Evolutionary conservation across 805 yeast species (phyloP), one percentile per base, ranked within the genome.

Genomic region (Candida germanica): DNA sequence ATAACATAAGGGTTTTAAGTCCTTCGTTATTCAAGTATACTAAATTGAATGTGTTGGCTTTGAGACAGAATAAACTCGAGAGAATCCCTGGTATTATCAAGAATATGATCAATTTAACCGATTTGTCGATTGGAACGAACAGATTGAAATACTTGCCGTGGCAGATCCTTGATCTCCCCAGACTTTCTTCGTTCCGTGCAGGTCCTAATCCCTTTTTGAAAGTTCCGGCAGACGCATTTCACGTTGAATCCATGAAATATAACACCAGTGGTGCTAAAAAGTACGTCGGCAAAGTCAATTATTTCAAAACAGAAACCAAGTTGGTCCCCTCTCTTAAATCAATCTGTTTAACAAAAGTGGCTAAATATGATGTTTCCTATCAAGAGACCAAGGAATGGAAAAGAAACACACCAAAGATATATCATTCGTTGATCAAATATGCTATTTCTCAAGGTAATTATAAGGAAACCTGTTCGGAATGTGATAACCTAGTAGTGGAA

Each of bases 301-400:
- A 59, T 29, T 36, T 50, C 11, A 34, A 49, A 26, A 33, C 31
- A 11, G 29, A 44, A 15, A 38, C 42, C 15, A 40, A 43, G 1
- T 49, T 61, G 33, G 60, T 67, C 0, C 77, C 81, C 1, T 65
- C 72, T 9, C 54, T 79, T 26, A 59, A 71, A 10, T 72, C 75
- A 30, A 44, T 76, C 1, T 66, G 78, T 30, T 56, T 79, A 17
- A 54, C 80, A 16, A 48, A 54, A 12, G 66, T 79, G 21, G 76
- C 81, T 0, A 49, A 52, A 9, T 79, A 79, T 44, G 69, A 67
- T 41, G 77, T 77, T 1, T 68, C 82, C 1, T 65, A 69, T 39
- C 69, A 75, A 28, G 85, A 79, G 42, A 65, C 80, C 0, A 59
- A 60, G 40, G 54, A 56, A 21, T 79, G 86, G 86, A 75, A 73